phyloP scores from a whole-genome alignment of 768 basidiomycete genomes.

The Candolleomyces efflorescens region DNA sequence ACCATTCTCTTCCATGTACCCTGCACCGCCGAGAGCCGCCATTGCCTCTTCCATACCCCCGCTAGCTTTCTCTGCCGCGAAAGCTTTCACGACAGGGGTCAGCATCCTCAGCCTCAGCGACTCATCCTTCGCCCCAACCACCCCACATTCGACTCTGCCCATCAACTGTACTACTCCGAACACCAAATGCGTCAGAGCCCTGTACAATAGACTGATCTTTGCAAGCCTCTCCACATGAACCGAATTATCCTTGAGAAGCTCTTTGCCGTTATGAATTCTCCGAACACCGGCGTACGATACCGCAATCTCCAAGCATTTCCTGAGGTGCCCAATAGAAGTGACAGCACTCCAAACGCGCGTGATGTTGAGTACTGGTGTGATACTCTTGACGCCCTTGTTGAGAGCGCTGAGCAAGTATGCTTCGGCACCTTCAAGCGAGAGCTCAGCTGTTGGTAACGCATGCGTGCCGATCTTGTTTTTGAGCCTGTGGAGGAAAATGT shows the following conservation, averaged over 20 bases:
- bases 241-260: slow-evolving; percentile 48
- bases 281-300: slow-evolving; percentile 61
- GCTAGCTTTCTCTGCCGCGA: slow-evolving; percentile 59
- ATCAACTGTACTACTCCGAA: slow-evolving; percentile 58
- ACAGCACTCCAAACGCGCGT: slow-evolving; percentile 68
- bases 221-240: slow-evolving; percentile 67
- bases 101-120: slow-evolving; percentile 52
- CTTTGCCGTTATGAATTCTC: slow-evolving; percentile 45
- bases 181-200: slow-evolving; percentile 57
- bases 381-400: slow-evolving; percentile 60
- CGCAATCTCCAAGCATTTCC: slow-evolving; percentile 62
- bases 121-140: slow-evolving; percentile 43
- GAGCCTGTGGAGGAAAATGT: slow-evolving; percentile 64
- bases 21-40: slow-evolving; percentile 69
- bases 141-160: slow-evolving; percentile 57
- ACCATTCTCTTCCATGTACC: slow-evolving; percentile 81
- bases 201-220: slow-evolving; percentile 55
- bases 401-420: slow-evolving; percentile 59
- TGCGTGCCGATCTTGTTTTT: slow-evolving; percentile 81
- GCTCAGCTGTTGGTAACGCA: slow-evolving; percentile 71
- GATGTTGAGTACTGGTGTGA: slow-evolving; percentile 71
- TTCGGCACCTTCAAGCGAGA: slow-evolving; percentile 53
- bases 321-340: slow-evolving; percentile 49
- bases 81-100: slow-evolving; percentile 69
- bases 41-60: slow-evolving; percentile 71